Percentiles rank a stretch among this genome's conserved stretches.
These are phyloP conservation scores for Pascua sp. DNA, from an alignment of 1,284 basidiomycete species.

Conservation along the genomic window DNA sequence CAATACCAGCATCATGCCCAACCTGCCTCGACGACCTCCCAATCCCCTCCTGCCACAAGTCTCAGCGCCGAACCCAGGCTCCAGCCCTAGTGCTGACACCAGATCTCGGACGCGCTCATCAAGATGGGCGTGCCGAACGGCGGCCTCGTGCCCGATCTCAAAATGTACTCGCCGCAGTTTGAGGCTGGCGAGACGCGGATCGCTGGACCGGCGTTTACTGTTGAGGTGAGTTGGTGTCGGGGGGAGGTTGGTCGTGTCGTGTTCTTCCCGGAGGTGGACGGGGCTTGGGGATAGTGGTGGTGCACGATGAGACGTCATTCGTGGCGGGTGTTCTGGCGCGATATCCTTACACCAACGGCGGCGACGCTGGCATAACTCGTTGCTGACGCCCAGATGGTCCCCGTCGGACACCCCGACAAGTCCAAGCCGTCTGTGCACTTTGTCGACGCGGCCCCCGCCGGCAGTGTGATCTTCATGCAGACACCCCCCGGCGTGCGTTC, in stretches of 20 bases:
- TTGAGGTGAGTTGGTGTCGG: slow-evolving; percentile 53
- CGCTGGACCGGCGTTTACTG: slow-evolving; percentile 84
- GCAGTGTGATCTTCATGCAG: slow-evolving; percentile 70
- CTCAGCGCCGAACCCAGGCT: background rate
- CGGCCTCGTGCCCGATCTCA: slow-evolving; percentile 77
- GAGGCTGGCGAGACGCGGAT: slow-evolving; percentile 52
- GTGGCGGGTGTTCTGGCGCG: no score
- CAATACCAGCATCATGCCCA: background rate
- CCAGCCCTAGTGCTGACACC: background rate
- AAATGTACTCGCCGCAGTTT: slow-evolving; percentile 56
- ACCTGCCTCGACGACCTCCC: background rate
- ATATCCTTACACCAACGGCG: background rate
- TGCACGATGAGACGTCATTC: no score
- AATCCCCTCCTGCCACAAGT: background rate
- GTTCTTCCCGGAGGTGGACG: no score
- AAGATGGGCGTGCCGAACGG: slow-evolving; percentile 74
- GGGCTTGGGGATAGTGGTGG: background rate
- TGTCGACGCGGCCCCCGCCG: slow-evolving; percentile 70
- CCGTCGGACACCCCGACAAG: slow-evolving; percentile 59
- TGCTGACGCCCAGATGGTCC: slow-evolving; percentile 60
- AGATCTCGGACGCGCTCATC: slow-evolving; percentile 87
- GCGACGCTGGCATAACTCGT: background rate
- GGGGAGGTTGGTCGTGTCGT: background rate
- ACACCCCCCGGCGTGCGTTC: slow-evolving; percentile 56
- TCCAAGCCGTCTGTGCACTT: slow-evolving; percentile 73